Conservation (phyloP, 345 rosid genomes). For the Salix brachista region DNA sequence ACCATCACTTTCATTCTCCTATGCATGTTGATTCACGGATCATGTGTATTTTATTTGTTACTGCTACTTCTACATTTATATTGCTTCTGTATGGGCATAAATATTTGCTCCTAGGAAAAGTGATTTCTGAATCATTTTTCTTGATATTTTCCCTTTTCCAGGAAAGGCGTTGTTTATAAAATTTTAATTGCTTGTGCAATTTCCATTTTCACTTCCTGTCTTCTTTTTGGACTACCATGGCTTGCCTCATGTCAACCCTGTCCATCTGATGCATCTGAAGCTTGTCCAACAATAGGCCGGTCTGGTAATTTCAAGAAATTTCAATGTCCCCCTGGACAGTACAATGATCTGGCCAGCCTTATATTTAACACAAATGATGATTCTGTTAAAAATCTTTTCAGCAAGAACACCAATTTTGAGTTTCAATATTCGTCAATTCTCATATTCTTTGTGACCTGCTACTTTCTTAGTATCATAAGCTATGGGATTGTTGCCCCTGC, state of each 20-base stretch:
- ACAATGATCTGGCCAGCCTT: conserved; percentile 95
- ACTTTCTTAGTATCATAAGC: conserved; percentile 70
- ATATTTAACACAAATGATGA: conserved; percentile 92
- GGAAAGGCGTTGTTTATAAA: conserved; percentile 61
- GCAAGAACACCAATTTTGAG: conserved; percentile 72
- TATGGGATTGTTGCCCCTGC: conserved; percentile 82
- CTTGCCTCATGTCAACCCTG: conserved; percentile 76
- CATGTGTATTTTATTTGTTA: background rate
- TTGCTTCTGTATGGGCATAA: background rate
- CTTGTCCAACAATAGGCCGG: conserved; percentile 87
- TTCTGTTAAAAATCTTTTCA: conserved; percentile 85
- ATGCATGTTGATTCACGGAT: background rate
- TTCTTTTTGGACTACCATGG: conserved; percentile 91
- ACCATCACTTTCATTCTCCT: background rate
- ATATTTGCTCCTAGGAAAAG: background rate
- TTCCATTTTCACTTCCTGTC: conserved; percentile 75
- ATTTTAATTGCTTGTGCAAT: conserved; percentile 58
- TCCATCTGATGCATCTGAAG: conserved; percentile 62
- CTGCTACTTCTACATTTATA: background rate
- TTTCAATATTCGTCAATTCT: conserved; percentile 63
- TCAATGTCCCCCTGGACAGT: conserved; percentile 72
- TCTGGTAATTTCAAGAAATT: conserved; percentile 91
- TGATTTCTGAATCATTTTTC: conserved; percentile 6
- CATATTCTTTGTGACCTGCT: conserved; percentile 70
- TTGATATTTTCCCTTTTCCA: conserved; percentile 28